Evolutionary conservation across 1,284 basidiomycete species (phyloP).

Genomic region (Apiotrichum gamsii): DNA sequence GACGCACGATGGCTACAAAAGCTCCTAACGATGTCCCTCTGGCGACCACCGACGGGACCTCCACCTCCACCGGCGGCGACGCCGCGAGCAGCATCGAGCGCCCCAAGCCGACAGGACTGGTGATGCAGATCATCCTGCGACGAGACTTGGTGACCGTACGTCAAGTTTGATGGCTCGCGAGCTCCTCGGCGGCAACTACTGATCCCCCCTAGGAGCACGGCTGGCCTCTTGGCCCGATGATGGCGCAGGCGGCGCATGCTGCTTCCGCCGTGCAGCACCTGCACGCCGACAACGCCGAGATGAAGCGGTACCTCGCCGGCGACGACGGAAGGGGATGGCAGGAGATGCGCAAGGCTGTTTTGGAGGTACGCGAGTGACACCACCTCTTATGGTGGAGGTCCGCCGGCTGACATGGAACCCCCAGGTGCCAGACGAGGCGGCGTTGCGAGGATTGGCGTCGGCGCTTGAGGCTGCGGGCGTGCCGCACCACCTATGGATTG

Average conservation of each 20-base stretch:
- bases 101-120: constrained; percentile 31
- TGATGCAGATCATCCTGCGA: constrained; percentile 48
- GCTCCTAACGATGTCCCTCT: background rate
- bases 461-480: constrained; percentile 34
- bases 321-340: constrained; percentile 35
- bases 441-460: constrained; percentile 30
- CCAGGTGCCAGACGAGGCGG: constrained; percentile 38
- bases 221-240: constrained; percentile 51
- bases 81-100: too few species aligned
- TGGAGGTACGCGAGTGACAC: constrained; percentile 45
- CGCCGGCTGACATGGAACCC: too few species aligned
- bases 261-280: constrained; percentile 46
- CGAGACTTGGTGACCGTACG: constrained; percentile 41
- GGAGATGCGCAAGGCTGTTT: constrained; percentile 41
- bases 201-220: too few species aligned
- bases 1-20: too few species aligned
- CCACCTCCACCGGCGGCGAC: background rate
- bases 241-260: constrained; percentile 52
- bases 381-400: too few species aligned
- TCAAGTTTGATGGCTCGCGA: constrained; percentile 14
- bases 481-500: constrained; percentile 50
- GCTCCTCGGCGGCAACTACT: too few species aligned
- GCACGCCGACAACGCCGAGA: constrained; percentile 30
- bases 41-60: background rate
- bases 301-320: constrained; percentile 36